A percentile compares a stretch with the other conserved stretches of the same genome.
Conservation (phyloP, 305 asterid species). For the Fraxinus angustifolia region DNA sequence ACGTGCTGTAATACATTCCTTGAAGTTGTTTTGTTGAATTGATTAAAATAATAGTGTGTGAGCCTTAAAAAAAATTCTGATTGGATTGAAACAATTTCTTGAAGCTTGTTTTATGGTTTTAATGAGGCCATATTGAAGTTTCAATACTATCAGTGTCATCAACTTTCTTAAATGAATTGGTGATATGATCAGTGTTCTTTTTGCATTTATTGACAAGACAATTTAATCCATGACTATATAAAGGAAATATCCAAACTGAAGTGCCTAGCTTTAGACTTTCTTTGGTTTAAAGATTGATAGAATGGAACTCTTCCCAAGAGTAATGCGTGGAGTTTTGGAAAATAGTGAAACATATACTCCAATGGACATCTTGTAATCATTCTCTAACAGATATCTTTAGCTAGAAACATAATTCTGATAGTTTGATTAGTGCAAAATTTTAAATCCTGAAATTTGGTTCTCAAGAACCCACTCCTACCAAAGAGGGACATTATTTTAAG, state of each 20-base stretch:
- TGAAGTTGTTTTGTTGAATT: background rate
- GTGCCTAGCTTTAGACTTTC: background rate
- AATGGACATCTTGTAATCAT: background rate
- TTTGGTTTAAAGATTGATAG: background rate
- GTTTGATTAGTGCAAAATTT: background rate
- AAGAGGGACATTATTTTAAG: background rate
- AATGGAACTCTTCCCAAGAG: background rate
- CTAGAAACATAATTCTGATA: background rate
- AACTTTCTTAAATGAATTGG: background rate
- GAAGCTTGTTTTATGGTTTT: background rate
- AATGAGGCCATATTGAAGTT: background rate
- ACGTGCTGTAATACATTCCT: background rate
- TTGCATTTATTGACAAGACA: background rate
- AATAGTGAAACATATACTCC: background rate
- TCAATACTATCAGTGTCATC: background rate
- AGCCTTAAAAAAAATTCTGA: background rate
- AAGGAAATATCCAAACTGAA: background rate
- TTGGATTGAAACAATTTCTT: background rate
- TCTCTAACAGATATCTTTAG: background rate
- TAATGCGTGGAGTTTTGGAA: background rate
- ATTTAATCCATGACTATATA: background rate
- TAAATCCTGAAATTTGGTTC: constrained; percentile 1
- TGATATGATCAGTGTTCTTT: background rate
- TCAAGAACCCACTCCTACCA: background rate
- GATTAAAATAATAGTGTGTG: background rate